A percentile compares a stretch with the other conserved stretches of the same genome.
Conservation (phyloP, 1,284 basidiomycete species). For the Marasmius oreades region DNA sequence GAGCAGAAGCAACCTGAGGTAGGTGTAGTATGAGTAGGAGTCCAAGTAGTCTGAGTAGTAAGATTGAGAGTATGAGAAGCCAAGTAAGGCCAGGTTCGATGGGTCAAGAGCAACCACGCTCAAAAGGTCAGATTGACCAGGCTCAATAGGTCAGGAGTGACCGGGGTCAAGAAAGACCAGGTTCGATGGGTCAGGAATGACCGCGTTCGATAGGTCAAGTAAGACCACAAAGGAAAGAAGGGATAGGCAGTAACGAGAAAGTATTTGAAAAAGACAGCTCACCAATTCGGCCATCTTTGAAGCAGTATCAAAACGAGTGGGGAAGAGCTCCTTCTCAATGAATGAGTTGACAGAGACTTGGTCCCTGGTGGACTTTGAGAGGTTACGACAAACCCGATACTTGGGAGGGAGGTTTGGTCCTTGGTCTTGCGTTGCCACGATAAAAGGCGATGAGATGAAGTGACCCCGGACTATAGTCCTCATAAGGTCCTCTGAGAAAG, state of each 20-base stretch:
- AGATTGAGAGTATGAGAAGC: too few species aligned
- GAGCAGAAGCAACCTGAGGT: neutral
- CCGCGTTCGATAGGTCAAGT: too few species aligned
- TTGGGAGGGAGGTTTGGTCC: constrained; percentile 17
- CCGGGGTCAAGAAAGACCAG: too few species aligned
- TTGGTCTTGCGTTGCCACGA: constrained; percentile 13
- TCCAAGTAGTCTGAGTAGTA: too few species aligned
- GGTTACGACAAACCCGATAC: constrained; percentile 14
- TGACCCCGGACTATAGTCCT: constrained; percentile 26
- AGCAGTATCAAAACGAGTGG: constrained; percentile 19
- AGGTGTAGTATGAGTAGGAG: too few species aligned
- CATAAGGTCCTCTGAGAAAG: constrained; percentile 23
- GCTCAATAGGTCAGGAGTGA: too few species aligned
- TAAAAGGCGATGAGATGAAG: constrained; percentile 22
- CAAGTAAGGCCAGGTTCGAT: too few species aligned
- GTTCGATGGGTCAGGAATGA: too few species aligned
- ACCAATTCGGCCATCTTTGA: constrained; percentile 17
- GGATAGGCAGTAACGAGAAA: neutral
- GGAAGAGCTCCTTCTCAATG: too few species aligned
- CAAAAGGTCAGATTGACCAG: too few species aligned
- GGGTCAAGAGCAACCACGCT: too few species aligned
- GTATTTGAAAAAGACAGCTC: constrained; percentile 5
- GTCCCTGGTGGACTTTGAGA: constrained; percentile 14
- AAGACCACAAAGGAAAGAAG: neutral
- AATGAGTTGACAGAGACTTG: constrained; percentile 18